phyloP scores from a whole-genome alignment of 2,329 filamentous ascomycete species.

The Ilyonectria mors-panacis region DNA sequence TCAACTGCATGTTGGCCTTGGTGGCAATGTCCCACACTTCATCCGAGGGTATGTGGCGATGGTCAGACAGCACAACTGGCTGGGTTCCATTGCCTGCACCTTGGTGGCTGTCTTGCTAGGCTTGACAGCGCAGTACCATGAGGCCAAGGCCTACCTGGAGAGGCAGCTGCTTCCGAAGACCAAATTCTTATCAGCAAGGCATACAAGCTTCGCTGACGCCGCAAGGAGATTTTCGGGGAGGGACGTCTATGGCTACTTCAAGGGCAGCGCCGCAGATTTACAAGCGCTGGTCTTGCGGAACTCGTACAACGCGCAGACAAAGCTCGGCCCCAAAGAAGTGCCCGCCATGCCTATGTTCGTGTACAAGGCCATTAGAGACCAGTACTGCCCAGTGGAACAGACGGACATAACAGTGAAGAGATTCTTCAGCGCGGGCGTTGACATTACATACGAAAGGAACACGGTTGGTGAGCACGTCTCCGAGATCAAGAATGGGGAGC shows the following conservation, averaged over 20 bases:
- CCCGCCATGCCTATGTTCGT: slow-evolving; percentile 64
- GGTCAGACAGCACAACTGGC: too few relatives aligned
- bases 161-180: slow-evolving; percentile 16
- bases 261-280: slow-evolving; percentile 44
- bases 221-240: slow-evolving; percentile 39
- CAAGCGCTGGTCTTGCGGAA: slow-evolving; percentile 36
- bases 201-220: slow-evolving; percentile 28
- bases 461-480: slow-evolving; percentile 57
- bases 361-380: slow-evolving; percentile 65
- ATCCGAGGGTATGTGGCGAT: too few relatives aligned
- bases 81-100: slow-evolving; percentile 23
- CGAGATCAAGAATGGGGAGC: slow-evolving; percentile 40
- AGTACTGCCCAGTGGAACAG: slow-evolving; percentile 58
- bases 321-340: slow-evolving; percentile 53
- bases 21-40: too few relatives aligned
- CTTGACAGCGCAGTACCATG: slow-evolving; percentile 35
- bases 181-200: slow-evolving; percentile 26
- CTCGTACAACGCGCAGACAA: slow-evolving; percentile 49
- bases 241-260: slow-evolving; percentile 50
- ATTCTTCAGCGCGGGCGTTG: slow-evolving; percentile 58
- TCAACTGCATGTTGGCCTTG: too few relatives aligned
- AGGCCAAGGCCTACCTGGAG: slow-evolving; percentile 32
- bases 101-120: slow-evolving; percentile 37
- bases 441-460: slow-evolving; percentile 62
- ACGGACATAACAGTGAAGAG: slow-evolving; percentile 59